These are phyloP conservation scores for Carallia brachiata DNA, from an alignment of 345 rosid genomes.

Conservation along the genomic window DNA sequence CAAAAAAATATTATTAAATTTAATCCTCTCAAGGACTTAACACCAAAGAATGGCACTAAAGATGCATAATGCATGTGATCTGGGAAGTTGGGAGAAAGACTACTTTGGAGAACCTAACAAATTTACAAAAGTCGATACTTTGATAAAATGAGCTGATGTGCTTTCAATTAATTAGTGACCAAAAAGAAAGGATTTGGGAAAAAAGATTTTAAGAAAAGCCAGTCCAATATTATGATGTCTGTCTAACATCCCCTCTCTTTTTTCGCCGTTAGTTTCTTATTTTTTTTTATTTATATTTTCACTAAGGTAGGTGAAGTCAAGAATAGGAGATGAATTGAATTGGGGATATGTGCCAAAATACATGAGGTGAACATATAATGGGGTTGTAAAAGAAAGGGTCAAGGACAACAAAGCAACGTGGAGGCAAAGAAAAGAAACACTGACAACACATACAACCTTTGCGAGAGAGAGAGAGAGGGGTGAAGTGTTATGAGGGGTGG, in stretches of 20 bases:
- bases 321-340: constrained; percentile 23
- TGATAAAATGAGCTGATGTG: constrained; percentile 2
- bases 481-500: not conserved
- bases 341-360: constrained; percentile 31
- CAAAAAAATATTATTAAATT: too few species aligned
- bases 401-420: constrained; percentile 28
- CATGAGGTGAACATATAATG: not conserved
- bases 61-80: constrained; percentile 34
- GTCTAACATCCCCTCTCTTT: not conserved
- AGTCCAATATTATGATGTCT: not conserved
- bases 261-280: not conserved
- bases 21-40: too few species aligned
- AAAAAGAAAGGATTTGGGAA: not conserved
- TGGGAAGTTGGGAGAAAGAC: constrained; percentile 18
- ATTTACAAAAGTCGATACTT: constrained; percentile 14
- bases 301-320: constrained; percentile 10
- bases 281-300: not conserved
- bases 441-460: constrained; percentile 17
- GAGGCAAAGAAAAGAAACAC: constrained; percentile 39
- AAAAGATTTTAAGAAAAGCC: constrained; percentile 12
- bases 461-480: not conserved
- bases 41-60: constrained; percentile 5
- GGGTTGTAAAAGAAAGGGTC: constrained; percentile 1
- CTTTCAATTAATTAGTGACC: constrained; percentile 21
- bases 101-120: constrained; percentile 15